Percentiles rank a stretch among this genome's conserved stretches.
phyloP scores from a whole-genome alignment of 257 asterid genomes.

The Verbascum thapsus region DNA sequence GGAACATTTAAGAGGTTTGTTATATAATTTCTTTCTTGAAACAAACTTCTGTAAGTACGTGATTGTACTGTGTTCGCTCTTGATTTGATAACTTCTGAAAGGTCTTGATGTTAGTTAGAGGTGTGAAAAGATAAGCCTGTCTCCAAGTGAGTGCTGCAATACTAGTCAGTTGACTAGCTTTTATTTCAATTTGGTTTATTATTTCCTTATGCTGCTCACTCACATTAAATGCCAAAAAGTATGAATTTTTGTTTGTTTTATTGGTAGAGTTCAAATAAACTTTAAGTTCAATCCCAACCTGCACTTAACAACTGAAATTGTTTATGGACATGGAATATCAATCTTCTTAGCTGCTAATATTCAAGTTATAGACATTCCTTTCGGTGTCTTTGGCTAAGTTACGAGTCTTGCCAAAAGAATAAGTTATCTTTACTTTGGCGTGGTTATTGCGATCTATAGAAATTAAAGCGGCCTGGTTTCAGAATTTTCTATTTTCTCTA shows the following conservation, averaged over 20 bases:
- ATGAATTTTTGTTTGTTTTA: slow-evolving; percentile 1
- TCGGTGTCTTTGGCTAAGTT: too few species aligned
- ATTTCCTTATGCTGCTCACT: slow-evolving; percentile 9
- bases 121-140: slow-evolving; percentile 4
- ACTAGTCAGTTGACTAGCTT: slow-evolving; percentile 16
- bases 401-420: too few species aligned
- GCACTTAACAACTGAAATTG: background rate
- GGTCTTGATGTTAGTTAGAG: slow-evolving; percentile 18
- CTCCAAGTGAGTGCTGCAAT: slow-evolving; percentile 6
- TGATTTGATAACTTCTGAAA: slow-evolving; percentile 23
- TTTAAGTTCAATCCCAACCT: too few species aligned
- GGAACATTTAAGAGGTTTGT: slow-evolving; percentile 88
- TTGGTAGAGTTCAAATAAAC: background rate
- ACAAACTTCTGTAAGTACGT: background rate
- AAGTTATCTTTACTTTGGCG: too few species aligned
- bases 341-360: too few species aligned
- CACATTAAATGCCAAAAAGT: slow-evolving; percentile 3
- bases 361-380: too few species aligned
- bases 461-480: too few species aligned
- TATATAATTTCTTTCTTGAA: slow-evolving; percentile 19
- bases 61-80: slow-evolving; percentile 9
- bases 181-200: slow-evolving; percentile 1
- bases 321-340: background rate
- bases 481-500: too few species aligned
- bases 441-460: too few species aligned